phyloP scores from a whole-genome alignment of 2,329 filamentous ascomycete genomes.

The Dactylellina parvicollis region DNA sequence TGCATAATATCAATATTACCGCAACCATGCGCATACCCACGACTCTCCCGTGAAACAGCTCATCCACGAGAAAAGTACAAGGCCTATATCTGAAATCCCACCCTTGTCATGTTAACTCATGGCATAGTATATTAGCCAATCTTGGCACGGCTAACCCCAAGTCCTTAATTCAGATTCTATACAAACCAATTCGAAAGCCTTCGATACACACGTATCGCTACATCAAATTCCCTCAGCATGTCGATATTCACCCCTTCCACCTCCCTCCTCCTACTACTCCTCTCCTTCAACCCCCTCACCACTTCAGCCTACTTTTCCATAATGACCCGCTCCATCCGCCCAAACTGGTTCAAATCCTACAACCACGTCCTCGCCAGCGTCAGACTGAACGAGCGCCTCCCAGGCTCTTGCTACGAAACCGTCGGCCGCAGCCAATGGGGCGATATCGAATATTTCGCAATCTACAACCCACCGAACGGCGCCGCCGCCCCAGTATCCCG shows the following conservation, averaged over 20 bases:
- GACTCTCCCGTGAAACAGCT: too few relatives aligned
- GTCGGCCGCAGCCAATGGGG: neutral
- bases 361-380: constrained; percentile 6
- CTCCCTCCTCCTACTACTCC: neutral
- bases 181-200: too few relatives aligned
- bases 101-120: too few relatives aligned
- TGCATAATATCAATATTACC: too few relatives aligned
- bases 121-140: too few relatives aligned
- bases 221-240: neutral
- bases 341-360: constrained; percentile 30
- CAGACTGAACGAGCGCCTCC: neutral
- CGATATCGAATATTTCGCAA: neutral
- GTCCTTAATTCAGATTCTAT: too few relatives aligned
- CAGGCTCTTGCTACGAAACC: constrained; percentile 7
- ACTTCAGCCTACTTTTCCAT: constrained; percentile 12
- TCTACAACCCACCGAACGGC: constrained; percentile 15
- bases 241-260: neutral
- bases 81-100: too few relatives aligned
- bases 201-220: too few relatives aligned
- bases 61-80: neutral
- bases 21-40: constrained; percentile 2
- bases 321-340: constrained; percentile 5
- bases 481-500: neutral
- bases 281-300: neutral
- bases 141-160: too few relatives aligned